Conservation (phyloP, 305 asterid genomes). For the Galium porrigens region DNA sequence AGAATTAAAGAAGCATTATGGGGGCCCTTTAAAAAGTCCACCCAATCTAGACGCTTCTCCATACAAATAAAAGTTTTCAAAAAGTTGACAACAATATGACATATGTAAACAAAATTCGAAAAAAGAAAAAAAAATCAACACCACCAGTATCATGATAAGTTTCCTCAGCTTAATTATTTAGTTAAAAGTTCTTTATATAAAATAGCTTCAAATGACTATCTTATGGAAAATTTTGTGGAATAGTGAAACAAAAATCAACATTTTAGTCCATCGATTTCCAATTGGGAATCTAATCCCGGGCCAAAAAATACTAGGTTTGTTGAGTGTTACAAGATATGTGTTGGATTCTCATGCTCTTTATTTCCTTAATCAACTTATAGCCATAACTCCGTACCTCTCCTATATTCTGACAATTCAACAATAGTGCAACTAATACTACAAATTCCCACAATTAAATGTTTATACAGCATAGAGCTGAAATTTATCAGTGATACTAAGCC, state of each 20-base stretch:
- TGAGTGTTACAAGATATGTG: background rate
- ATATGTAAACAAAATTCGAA: background rate
- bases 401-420: background rate
- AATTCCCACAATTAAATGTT: no score
- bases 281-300: background rate
- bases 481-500: no score
- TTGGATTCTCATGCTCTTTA: background rate
- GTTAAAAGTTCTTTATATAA: background rate
- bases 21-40: background rate
- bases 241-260: background rate
- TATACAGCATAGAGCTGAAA: no score
- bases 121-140: background rate
- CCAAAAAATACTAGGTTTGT: background rate
- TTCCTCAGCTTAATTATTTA: background rate
- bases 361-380: background rate
- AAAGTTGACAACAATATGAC: background rate
- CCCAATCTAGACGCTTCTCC: background rate
- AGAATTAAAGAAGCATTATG: background rate
- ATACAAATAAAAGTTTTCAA: background rate
- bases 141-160: background rate
- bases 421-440: no score
- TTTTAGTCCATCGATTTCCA: background rate
- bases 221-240: background rate
- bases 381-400: background rate
- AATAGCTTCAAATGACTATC: background rate